A percentile compares a stretch with the other conserved stretches of the same genome.
Conservation (phyloP, 768 basidiomycete species). For the Lyophyllum atratum region DNA sequence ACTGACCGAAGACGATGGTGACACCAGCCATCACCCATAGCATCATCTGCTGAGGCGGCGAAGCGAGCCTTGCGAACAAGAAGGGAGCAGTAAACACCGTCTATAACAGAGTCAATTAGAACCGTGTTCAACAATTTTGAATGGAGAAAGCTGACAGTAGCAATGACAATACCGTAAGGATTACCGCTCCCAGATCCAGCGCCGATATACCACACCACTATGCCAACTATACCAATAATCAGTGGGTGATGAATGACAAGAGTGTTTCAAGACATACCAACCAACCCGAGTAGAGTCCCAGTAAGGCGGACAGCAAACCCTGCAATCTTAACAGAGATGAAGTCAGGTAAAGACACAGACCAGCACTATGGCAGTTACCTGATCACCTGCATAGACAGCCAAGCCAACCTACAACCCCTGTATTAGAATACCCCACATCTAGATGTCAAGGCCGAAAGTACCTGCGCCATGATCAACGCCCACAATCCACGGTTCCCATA, state of each 20-base stretch:
- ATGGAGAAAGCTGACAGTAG: constrained; percentile 31
- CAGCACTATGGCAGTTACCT: constrained; percentile 24
- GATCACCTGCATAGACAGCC: constrained; percentile 46
- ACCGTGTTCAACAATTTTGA: not conserved
- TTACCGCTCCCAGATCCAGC: constrained; percentile 39
- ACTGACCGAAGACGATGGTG: constrained; percentile 40
- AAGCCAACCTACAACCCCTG: constrained; percentile 29
- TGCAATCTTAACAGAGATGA: constrained; percentile 27
- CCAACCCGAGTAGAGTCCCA: constrained; percentile 36
- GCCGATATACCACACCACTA: constrained; percentile 47
- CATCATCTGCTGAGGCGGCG: constrained; percentile 33
- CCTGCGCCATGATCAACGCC: constrained; percentile 49
- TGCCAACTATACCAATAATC: constrained; percentile 28
- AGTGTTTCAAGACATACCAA: constrained; percentile 26
- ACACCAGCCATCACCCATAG: constrained; percentile 40
- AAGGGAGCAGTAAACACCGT: constrained; percentile 36
- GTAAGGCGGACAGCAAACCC: constrained; percentile 33
- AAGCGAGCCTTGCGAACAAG: constrained; percentile 33
- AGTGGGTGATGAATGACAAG: not conserved
- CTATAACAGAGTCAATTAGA: constrained; percentile 18
- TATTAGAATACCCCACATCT: not conserved
- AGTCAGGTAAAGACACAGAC: not conserved
- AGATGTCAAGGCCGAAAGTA: constrained; percentile 9
- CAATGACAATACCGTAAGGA: constrained; percentile 42
- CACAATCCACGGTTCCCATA: constrained; percentile 44